Evolutionary conservation across 2,329 filamentous ascomycete species (phyloP).

Genomic region (Arthrobotrys megalospora): DNA sequence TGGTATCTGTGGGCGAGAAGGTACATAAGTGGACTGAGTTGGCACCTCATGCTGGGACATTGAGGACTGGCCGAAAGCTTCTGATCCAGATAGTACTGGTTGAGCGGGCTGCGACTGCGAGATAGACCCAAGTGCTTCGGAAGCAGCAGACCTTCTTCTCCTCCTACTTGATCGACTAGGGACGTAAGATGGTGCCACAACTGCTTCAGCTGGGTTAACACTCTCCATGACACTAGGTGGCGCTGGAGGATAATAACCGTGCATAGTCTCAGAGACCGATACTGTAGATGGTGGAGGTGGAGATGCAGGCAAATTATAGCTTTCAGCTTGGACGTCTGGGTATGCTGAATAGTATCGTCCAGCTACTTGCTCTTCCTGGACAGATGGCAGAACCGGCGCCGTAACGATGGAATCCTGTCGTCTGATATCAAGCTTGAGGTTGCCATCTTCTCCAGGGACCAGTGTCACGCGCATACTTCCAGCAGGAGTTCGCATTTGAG

Average conservation of each 20-base stretch:
- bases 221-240: conserved; percentile 51
- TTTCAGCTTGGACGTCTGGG: conserved; percentile 32
- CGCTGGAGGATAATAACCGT: conserved; percentile 36
- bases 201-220: conserved; percentile 17
- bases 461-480: conserved; percentile 45
- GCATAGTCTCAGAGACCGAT: conserved; percentile 17
- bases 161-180: not conserved
- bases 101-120: not conserved
- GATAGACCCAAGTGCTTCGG: conserved; percentile 6
- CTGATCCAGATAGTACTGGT: not conserved
- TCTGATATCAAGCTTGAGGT: conserved; percentile 41
- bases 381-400: not conserved
- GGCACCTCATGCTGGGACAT: not conserved
- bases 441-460: conserved; percentile 42
- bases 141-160: conserved; percentile 1
- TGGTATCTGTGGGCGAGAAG: not conserved
- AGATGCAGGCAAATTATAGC: conserved; percentile 43
- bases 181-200: not conserved
- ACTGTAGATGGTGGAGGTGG: conserved; percentile 45
- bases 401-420: not conserved
- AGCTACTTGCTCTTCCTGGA: conserved; percentile 14
- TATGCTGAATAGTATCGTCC: conserved; percentile 20
- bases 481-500: conserved; percentile 24
- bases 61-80: not conserved
- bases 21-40: not conserved